A percentile compares a stretch with the other conserved stretches of the same genome.
phyloP scores from a whole-genome alignment of 1,284 basidiomycete species.

The Ceratobasidium sp. region DNA sequence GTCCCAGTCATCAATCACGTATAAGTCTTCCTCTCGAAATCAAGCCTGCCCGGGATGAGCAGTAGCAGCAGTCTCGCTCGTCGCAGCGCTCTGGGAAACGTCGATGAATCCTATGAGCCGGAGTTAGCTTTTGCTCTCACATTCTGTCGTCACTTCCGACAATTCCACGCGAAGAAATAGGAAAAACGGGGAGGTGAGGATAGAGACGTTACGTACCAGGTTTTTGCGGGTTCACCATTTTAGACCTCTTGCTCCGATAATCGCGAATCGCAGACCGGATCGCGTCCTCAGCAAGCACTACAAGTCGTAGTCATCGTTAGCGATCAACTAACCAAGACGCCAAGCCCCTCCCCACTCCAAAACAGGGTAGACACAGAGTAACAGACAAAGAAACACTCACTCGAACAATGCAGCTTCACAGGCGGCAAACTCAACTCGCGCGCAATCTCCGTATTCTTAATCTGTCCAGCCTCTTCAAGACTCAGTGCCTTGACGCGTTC shows the following conservation, averaged over 20 bases:
- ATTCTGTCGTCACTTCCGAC: too few relatives aligned
- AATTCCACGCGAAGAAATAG: too few relatives aligned
- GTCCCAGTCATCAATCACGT: too few relatives aligned
- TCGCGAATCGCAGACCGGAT: slow-evolving; percentile 95
- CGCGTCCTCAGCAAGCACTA: slow-evolving; percentile 97
- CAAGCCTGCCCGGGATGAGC: slow-evolving; percentile 63
- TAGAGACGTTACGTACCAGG: slow-evolving; percentile 49
- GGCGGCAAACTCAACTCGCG: slow-evolving; percentile 96
- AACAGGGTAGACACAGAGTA: too few relatives aligned
- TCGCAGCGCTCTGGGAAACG: slow-evolving; percentile 72
- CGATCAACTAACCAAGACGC: too few relatives aligned
- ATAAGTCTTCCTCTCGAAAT: too few relatives aligned
- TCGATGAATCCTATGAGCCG: slow-evolving; percentile 70
- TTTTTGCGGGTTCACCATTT: slow-evolving; percentile 63
- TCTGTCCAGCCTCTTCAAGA: slow-evolving; percentile 92
- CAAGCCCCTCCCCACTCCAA: slow-evolving; percentile 32
- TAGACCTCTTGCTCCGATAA: slow-evolving; percentile 82
- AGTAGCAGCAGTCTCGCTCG: slow-evolving; percentile 73
- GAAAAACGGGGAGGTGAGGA: background rate
- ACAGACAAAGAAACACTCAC: slow-evolving; percentile 66
- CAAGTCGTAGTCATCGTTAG: slow-evolving; percentile 44
- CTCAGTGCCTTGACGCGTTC: slow-evolving; percentile 96
- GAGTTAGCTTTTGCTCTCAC: background rate
- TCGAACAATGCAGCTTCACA: slow-evolving; percentile 93
- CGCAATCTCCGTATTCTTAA: slow-evolving; percentile 99